Conservation (phyloP, 768 basidiomycete species). For the Leccinum uliginosum region DNA sequence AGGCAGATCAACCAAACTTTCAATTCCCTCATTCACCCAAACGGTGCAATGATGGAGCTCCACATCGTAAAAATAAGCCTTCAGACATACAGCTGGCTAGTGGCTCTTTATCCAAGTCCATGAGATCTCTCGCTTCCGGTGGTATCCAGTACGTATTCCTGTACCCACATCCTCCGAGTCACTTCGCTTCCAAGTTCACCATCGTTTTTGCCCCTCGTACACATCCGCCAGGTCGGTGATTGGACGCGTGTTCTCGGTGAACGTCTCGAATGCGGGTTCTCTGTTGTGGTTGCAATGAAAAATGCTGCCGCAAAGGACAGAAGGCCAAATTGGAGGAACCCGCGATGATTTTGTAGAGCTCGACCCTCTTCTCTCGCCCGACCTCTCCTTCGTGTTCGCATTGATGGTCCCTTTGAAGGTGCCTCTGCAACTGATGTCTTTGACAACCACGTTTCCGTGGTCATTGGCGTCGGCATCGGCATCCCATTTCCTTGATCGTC, state of each 20-base stretch:
- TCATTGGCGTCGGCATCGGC: slow-evolving; percentile 84
- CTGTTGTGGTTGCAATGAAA: too few species aligned
- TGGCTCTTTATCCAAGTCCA: slow-evolving; percentile 88
- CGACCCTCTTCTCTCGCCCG: too few species aligned
- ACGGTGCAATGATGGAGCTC: slow-evolving; percentile 85
- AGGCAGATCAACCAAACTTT: slow-evolving; percentile 70
- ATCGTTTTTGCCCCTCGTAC: slow-evolving; percentile 87
- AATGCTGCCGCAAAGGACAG: too few species aligned
- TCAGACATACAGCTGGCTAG: slow-evolving; percentile 89
- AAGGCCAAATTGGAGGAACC: too few species aligned
- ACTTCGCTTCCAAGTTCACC: slow-evolving; percentile 60
- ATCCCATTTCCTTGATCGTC: not conserved
- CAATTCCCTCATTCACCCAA: slow-evolving; percentile 89
- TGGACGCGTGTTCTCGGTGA: slow-evolving; percentile 81
- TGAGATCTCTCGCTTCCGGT: slow-evolving; percentile 78
- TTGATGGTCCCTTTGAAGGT: too few species aligned
- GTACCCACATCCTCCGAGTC: not conserved
- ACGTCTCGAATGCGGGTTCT: slow-evolving; percentile 46
- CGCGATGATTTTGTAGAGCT: too few species aligned
- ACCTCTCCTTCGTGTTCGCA: too few species aligned
- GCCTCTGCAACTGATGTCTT: slow-evolving; percentile 39
- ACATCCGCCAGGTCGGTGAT: slow-evolving; percentile 92
- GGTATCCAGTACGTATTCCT: slow-evolving; percentile 82
- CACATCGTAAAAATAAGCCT: slow-evolving; percentile 87
- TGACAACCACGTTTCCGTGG: slow-evolving; percentile 78